Evolutionary conservation across 2,329 filamentous ascomycete species (phyloP).

Genomic region (Hypomyces rosellus): DNA sequence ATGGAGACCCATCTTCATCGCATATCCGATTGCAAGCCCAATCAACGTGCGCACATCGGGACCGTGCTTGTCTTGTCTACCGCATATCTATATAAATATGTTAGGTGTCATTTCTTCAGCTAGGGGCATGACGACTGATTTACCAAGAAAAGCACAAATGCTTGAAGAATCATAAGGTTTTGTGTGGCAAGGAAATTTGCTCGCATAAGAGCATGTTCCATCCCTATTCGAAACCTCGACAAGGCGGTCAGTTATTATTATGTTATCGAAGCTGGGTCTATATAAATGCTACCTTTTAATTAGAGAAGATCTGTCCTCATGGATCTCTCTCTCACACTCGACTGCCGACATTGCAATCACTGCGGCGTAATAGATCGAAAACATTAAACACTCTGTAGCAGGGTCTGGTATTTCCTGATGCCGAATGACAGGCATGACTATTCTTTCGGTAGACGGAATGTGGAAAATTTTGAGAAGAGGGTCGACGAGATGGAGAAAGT

Average conservation of each 20-base stretch:
- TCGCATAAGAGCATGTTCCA: neutral
- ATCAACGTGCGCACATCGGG: slow-evolving; percentile 11
- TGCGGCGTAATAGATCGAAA: slow-evolving; percentile 14
- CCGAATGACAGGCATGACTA: slow-evolving; percentile 1
- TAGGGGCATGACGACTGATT: neutral
- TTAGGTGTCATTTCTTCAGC: no score
- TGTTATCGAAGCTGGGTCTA: no score
- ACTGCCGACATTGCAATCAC: slow-evolving; percentile 3
- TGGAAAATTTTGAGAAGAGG: slow-evolving; percentile 14
- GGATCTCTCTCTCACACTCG: slow-evolving; percentile 6
- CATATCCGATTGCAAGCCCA: slow-evolving; percentile 13
- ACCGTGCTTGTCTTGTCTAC: slow-evolving; percentile 6
- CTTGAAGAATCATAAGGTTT: slow-evolving; percentile 12
- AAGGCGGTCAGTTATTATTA: no score
- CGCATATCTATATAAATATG: neutral
- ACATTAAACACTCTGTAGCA: slow-evolving; percentile 10
- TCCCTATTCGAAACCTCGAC: no score
- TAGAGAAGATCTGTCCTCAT: slow-evolving; percentile 1
- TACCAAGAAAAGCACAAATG: slow-evolving; percentile 15
- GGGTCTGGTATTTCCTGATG: slow-evolving; percentile 1
- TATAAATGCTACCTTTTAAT: slow-evolving; percentile 2
- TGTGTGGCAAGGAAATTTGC: slow-evolving; percentile 11
- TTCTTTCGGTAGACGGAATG: slow-evolving; percentile 8
- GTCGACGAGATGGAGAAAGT: slow-evolving; percentile 12
- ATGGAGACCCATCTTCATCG: slow-evolving; percentile 18